Conservation (phyloP, 805 yeast species). For the Schwanniomyces sp. region DNA sequence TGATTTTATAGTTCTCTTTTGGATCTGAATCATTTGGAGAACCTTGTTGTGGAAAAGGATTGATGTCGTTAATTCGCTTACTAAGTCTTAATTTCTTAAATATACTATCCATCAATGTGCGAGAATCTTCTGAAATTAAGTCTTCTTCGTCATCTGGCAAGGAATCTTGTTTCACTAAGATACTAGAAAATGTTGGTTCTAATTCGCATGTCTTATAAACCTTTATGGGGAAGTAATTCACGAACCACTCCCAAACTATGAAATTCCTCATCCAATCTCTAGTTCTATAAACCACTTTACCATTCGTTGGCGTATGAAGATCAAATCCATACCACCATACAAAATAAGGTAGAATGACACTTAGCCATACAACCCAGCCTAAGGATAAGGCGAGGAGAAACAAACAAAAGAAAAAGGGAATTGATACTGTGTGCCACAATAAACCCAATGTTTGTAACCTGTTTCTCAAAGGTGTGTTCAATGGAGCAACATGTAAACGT, state of each 20-base stretch:
- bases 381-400: slow-evolving; percentile 49
- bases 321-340: slow-evolving; percentile 54
- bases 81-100: slow-evolving; percentile 36
- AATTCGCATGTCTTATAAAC: slow-evolving; percentile 68
- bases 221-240: slow-evolving; percentile 75
- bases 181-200: slow-evolving; percentile 66
- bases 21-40: slow-evolving; percentile 6
- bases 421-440: slow-evolving; percentile 71
- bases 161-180: slow-evolving; percentile 19
- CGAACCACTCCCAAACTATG: slow-evolving; percentile 68
- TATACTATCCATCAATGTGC: slow-evolving; percentile 34
- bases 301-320: slow-evolving; percentile 72
- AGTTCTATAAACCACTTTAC: slow-evolving; percentile 59
- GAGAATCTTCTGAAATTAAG: slow-evolving; percentile 35
- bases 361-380: slow-evolving; percentile 69
- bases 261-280: slow-evolving; percentile 58
- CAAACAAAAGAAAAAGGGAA: slow-evolving; percentile 56
- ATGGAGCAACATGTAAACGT: slow-evolving; percentile 50
- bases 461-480: slow-evolving; percentile 52
- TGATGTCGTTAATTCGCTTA: slow-evolving; percentile 34
- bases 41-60: slow-evolving; percentile 11
- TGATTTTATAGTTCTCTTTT: slow-evolving; percentile 12
- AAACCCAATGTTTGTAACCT: slow-evolving; percentile 68
- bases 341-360: slow-evolving; percentile 60
- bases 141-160: slow-evolving; percentile 42